Base-by-base conservation (phyloP, 148 eudicot genomes). In the Camellia japonica region DNA sequence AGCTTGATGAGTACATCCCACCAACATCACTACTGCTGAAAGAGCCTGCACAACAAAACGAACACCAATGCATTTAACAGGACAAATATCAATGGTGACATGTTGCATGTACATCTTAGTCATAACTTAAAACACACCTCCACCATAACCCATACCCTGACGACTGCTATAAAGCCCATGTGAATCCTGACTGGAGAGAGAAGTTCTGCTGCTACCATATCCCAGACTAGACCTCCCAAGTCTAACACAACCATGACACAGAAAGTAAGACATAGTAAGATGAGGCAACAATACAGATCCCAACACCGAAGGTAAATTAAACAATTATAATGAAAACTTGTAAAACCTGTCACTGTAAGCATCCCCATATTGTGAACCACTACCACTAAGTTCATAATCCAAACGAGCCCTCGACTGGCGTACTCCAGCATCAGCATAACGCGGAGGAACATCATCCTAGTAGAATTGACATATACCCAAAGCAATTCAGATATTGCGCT, bases 401-500 rank as follows among this genome's bases (percentile, higher is more conserved):
- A 91, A 72, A 81, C 99, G 95, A 81, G 94, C 92, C 86, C 99
- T 91, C 55, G 98, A 91, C 44, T 96, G 98, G 52, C 97, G 99
- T 47, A 80, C 85, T 55, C 91, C 89, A 19, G 88, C 54, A 79
- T 93, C 99, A 78, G 89, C 76, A 80, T 96, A 93, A 19, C 98
- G 97, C 19, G 94, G 92, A 85, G 91, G 90, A 30, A 79, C 87
- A 51, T 96, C 99, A 84, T 96, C 99, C 99, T 96, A 46, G 62
- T 16, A 75, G 66, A 7, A 75, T 58, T 52, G 13, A 78, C 51
- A 46, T 15, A 60, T 42, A 60, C 14, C 56, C 42, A 20, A 74
- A 65, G n/a, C 46, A 58, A 69, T 38, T 74, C 38, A 74, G 67
- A 18, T 74, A 1, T 18, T 6, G 19, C 0, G 52, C 7, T 73